Base-by-base conservation (phyloP, 768 basidiomycete species). In the Russula abietina region DNA sequence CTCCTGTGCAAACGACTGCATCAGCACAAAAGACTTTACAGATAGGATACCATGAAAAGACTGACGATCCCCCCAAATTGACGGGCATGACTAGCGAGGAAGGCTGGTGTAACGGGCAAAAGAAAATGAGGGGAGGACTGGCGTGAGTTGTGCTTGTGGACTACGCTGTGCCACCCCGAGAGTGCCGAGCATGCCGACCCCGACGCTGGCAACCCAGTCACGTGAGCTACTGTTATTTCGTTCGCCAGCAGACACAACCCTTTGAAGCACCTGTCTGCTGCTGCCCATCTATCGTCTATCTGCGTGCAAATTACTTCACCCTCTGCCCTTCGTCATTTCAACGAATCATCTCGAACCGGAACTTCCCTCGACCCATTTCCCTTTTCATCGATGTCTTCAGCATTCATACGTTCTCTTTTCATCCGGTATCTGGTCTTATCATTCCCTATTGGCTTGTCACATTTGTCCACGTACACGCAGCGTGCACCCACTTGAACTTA, bases 1-100 rank as follows among this genome's bases (percentile, higher is more conserved):
- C 88, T 88, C 66, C 79, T 81, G 70, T 33, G 49, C 59, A 51
- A 53, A 28, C 26, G 53, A n/a, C 39, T 19, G 48, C 12, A 41
- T 58, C 56, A 60, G 28, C 22, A n/a, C n/a, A 41, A 56, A 7
- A 59, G 41, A 30, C 33, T 36, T 24, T 2, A 36, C 16, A 49
- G 38, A 26, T 14, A 33, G 57, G 24, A 10, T 14, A 54, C 28
- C 38, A 10, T 11, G 39, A 32, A 49, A 57, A 38, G 30, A 65
- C 73, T 66, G 60, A 74, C 73, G 66, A 68, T 61, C 68, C 68
- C 57, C 71, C 70, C 48, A 68, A 67, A 49, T 67, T 46, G 12
- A 71, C 67, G 51, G 71, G 70, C 73, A 74, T 74, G 64, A 61
- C 59, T 56, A 48, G 24, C 10, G 38, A 63, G 26, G 26, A 46